Percentiles rank a stretch among this genome's conserved stretches.
Conservation (phyloP, 176 grass and related monocot species). For the Carex parvula region DNA sequence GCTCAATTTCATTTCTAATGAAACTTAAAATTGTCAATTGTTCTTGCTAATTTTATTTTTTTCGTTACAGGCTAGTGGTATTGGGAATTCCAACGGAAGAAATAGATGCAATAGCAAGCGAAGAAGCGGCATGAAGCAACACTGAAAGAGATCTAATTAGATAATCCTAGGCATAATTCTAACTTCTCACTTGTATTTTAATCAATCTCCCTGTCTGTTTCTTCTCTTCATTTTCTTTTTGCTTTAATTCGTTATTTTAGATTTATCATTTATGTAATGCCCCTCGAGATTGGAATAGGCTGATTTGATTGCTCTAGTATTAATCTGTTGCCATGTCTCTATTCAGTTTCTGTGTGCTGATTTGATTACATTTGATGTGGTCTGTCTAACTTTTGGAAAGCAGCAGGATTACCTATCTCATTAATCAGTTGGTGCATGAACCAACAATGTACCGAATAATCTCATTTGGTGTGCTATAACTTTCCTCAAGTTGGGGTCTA, state of each 20-base stretch:
- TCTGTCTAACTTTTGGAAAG: neutral
- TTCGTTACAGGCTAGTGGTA: neutral
- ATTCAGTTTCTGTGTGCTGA: neutral
- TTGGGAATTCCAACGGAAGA: slow-evolving; percentile 5
- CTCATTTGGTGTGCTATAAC: neutral
- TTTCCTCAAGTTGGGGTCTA: neutral
- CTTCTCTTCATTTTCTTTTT: neutral
- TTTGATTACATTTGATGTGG: neutral
- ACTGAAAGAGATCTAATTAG: slow-evolving; percentile 2
- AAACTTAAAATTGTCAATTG: neutral
- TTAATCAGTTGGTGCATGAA: neutral
- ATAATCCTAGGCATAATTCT: slow-evolving; percentile 2
- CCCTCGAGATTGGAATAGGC: neutral
- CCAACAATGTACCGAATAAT: neutral
- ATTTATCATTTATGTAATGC: slow-evolving; percentile 13
- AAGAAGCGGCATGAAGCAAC: slow-evolving; percentile 8
- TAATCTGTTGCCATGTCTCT: neutral
- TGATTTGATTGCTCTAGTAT: neutral
- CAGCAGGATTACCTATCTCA: neutral
- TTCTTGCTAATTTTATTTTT: neutral
- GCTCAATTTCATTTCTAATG: neutral
- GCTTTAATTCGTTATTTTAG: neutral
- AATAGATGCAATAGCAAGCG: neutral
- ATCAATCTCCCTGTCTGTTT: neutral
- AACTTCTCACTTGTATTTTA: slow-evolving; percentile 19